Evolutionary conservation across 257 asterid species (phyloP).

Genomic region (Leonotis leonurus): DNA sequence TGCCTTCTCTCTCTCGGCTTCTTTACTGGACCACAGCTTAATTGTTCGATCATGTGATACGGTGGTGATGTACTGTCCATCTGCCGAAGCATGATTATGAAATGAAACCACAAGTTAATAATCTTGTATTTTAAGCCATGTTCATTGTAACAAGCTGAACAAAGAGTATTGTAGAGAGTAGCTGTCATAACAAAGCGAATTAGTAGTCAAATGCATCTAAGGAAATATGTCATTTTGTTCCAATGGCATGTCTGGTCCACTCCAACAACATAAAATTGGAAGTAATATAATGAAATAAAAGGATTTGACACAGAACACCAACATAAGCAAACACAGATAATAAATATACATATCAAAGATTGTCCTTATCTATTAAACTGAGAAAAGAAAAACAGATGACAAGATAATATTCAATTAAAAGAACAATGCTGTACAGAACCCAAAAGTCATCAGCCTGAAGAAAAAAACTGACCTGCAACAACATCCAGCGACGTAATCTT

Average conservation of each 20-base stretch:
- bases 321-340: background rate
- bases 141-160: background rate
- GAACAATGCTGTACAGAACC: background rate
- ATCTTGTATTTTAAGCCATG: background rate
- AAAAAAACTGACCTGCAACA: conserved; percentile 48
- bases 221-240: background rate
- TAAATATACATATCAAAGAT: background rate
- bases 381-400: background rate
- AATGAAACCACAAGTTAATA: background rate
- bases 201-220: background rate
- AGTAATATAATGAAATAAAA: background rate
- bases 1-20: conserved; percentile 46
- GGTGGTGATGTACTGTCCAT: conserved; percentile 69
- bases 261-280: background rate
- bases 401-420: background rate
- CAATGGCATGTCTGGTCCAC: background rate
- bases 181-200: background rate
- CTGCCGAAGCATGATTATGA: conserved; percentile 29
- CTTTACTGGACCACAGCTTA: conserved; percentile 72
- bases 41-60: conserved; percentile 94
- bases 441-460: background rate
- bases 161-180: background rate
- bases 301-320: background rate
- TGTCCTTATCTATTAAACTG: background rate
- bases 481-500: conserved; percentile 81